Evolutionary conservation across 345 rosid genomes (phyloP).

Genomic region (Eucalyptus albens): DNA sequence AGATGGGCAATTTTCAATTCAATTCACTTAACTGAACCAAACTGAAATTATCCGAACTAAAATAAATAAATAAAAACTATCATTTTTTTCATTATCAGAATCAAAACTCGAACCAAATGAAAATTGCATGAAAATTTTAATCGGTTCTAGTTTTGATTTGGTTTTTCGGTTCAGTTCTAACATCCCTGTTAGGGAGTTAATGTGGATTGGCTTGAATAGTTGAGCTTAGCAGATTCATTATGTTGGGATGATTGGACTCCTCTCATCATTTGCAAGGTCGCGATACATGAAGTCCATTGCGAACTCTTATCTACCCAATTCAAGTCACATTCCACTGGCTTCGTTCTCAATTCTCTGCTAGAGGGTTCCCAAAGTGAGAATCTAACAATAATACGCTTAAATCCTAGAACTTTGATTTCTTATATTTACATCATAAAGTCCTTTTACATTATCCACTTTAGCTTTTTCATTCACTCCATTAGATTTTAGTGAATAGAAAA

Average conservation of each 20-base stretch:
- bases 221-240: background rate
- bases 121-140: fast-evolving
- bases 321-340: background rate
- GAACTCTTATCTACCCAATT: background rate
- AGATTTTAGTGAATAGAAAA: background rate
- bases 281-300: background rate
- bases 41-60: no score
- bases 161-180: no score
- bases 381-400: background rate
- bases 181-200: background rate
- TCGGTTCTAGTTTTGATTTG: no score
- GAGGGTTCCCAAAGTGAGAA: background rate
- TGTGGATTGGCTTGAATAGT: background rate
- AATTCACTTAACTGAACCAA: no score
- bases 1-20: no score
- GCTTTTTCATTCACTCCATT: background rate
- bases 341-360: background rate
- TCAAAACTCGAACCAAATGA: no score
- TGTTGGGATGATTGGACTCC: background rate
- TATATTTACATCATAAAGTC: background rate
- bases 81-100: no score
- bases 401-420: background rate
- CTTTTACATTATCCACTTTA: background rate
- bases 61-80: no score
- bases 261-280: background rate